These are phyloP conservation scores for Trichoderma sp. DNA, from an alignment of 2,329 filamentous ascomycete genomes.

Conservation along the genomic window DNA sequence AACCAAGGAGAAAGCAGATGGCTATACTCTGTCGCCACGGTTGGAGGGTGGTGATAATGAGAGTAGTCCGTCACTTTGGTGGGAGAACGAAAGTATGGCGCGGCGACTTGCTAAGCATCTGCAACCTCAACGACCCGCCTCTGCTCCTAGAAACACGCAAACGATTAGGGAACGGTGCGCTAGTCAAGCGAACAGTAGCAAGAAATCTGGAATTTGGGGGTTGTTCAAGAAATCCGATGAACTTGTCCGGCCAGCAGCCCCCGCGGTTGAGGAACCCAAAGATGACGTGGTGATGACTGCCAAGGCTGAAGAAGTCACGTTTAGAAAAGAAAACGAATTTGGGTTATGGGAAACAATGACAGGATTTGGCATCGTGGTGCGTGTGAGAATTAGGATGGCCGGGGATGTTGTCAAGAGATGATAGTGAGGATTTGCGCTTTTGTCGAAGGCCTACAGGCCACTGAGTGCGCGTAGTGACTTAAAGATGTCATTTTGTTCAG, in stretches of 20 bases:
- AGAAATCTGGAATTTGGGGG: constrained; percentile 36
- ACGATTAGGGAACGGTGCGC: constrained; percentile 26
- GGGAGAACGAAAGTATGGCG: constrained; percentile 47
- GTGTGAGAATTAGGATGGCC: constrained; percentile 29
- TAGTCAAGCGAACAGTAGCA: constrained; percentile 32
- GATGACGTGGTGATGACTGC: constrained; percentile 41
- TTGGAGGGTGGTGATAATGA: not conserved
- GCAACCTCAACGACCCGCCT: constrained; percentile 34
- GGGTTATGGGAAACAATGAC: constrained; percentile 51
- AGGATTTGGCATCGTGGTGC: constrained; percentile 51
- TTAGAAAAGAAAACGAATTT: constrained; percentile 51
- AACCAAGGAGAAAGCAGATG: not conserved
- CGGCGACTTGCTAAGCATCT: constrained; percentile 44
- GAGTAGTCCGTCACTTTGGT: constrained; percentile 39
- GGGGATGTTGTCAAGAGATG: not conserved
- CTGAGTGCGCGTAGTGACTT: not conserved
- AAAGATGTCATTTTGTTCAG: not conserved
- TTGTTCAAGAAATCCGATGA: constrained; percentile 31
- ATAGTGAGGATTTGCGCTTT: not conserved
- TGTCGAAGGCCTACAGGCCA: not conserved
- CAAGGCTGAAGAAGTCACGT: constrained; percentile 48
- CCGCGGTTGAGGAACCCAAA: constrained; percentile 12
- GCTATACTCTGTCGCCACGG: not conserved
- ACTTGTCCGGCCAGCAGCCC: not conserved
- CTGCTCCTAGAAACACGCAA: constrained; percentile 31